Evolutionary conservation across 768 basidiomycete species (phyloP), one percentile per base, ranked within the genome.

Genomic region (Russula foetens): DNA sequence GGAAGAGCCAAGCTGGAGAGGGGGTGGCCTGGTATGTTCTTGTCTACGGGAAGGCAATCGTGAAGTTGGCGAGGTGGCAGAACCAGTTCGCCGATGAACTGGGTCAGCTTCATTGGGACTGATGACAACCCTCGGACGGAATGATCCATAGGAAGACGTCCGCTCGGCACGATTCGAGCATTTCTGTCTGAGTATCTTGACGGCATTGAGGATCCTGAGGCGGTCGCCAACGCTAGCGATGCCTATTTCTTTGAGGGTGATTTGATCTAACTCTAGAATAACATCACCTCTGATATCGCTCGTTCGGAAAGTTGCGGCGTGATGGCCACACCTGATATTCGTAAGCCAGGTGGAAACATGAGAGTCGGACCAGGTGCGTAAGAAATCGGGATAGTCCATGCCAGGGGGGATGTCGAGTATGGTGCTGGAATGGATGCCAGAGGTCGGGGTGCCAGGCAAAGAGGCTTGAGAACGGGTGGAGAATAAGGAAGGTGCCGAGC

Each of bases 271-370:
- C 64, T 99, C 97, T 52, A 98, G 79, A 19, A 99, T 75, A 23
- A 99, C 85, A 69, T 92, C 88, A 6, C 96, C 94, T 53, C 92
- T 76, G 67, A 99, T 96, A 69, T 99, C 96, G 74, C 96, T 90
- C 4, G 80, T 78, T 50, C 78, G 81, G 76, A 99, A 99, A 0
- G 79, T 76, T 8, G 77, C 72, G 11, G 85, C 82, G 68, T 86
- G 87, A 41, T 78, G 77, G 0, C 75, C 80, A 67, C 92, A 93
- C 68, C 84, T 88, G 67, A 89, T 84, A 19, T 91, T 84, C 0
- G 78, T 67, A 35, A 99, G 79, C 90, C 95, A 99, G 49, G 77
- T 76, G 2, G 85, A 79, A 58, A 91, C 85, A 66, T 88, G 84
- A 4, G 67, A 66, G 68, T 92, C 90, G 0, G 78, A 71, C 90